Percentiles rank a stretch among this genome's conserved stretches.
These are phyloP conservation scores for Lepidopterella palustris DNA, from an alignment of 495 filamentous ascomycete genomes.

Conservation along the genomic window DNA sequence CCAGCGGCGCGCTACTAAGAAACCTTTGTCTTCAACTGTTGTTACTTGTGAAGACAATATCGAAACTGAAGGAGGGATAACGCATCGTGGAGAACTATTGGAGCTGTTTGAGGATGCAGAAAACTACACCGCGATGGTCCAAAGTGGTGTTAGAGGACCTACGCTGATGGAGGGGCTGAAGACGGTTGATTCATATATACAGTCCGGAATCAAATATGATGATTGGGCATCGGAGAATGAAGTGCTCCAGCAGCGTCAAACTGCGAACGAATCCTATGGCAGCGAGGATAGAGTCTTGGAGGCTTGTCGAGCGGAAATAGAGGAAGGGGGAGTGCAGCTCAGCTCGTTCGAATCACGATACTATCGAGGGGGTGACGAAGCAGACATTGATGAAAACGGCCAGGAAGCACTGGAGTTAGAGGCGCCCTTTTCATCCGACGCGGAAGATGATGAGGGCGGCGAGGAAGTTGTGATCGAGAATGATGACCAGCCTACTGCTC, in stretches of 20 bases:
- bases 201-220: not conserved
- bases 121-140: conserved; percentile 1
- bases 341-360: not conserved
- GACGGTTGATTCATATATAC: not conserved
- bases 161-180: not conserved
- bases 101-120: conserved; percentile 30
- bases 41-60: conserved; percentile 6
- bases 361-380: not conserved
- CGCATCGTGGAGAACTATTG: conserved; percentile 38
- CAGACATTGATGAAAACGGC: not conserved
- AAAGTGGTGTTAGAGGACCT: not conserved
- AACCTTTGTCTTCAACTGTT: not conserved
- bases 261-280: not conserved
- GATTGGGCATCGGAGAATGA: not conserved
- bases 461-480: conserved; percentile 9
- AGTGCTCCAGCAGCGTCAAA: not conserved
- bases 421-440: not conserved
- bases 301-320: too few species aligned
- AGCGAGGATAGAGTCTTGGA: not conserved
- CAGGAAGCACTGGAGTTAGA: too few species aligned
- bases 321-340: too few species aligned
- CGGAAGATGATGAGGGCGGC: conserved; percentile 1
- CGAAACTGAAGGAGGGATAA: conserved; percentile 24
- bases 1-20: conserved; percentile 5
- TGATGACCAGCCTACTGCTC: conserved; percentile 10